phyloP scores from a whole-genome alignment of 345 rosid genomes.

The Citrus inodora region DNA sequence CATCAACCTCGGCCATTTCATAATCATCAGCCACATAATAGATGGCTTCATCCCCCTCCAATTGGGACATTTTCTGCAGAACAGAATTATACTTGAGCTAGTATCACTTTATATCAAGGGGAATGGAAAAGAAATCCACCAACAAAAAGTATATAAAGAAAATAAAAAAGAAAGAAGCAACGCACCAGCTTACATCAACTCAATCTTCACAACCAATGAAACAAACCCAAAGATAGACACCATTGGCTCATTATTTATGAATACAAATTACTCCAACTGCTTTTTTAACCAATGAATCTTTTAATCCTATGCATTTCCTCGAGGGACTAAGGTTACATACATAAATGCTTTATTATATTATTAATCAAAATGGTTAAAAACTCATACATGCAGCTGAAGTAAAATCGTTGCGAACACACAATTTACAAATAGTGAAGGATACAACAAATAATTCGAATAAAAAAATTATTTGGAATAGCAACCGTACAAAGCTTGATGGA shows the following conservation, averaged over 20 bases:
- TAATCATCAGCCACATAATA: slow-evolving; percentile 43
- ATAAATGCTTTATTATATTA: neutral
- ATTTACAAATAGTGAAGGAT: neutral
- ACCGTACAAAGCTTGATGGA: neutral
- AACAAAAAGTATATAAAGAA: neutral
- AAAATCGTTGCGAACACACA: neutral
- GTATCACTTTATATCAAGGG: neutral
- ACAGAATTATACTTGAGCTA: slow-evolving; percentile 19
- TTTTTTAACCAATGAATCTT: neutral
- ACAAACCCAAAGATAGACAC: neutral
- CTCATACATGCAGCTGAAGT: neutral
- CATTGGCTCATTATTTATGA: neutral
- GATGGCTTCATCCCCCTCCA: slow-evolving; percentile 40
- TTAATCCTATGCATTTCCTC: neutral
- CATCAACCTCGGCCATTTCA: slow-evolving; percentile 54
- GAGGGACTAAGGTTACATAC: neutral
- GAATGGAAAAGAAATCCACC: neutral
- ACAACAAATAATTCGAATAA: neutral
- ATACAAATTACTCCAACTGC: neutral
- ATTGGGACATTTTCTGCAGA: slow-evolving; percentile 33
- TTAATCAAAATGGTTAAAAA: neutral
- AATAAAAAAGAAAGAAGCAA: neutral
- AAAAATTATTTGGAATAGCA: neutral
- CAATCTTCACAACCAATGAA: neutral
- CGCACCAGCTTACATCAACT: neutral